Conservation (phyloP, 106 monocot species). For the Allium sativum region DNA sequence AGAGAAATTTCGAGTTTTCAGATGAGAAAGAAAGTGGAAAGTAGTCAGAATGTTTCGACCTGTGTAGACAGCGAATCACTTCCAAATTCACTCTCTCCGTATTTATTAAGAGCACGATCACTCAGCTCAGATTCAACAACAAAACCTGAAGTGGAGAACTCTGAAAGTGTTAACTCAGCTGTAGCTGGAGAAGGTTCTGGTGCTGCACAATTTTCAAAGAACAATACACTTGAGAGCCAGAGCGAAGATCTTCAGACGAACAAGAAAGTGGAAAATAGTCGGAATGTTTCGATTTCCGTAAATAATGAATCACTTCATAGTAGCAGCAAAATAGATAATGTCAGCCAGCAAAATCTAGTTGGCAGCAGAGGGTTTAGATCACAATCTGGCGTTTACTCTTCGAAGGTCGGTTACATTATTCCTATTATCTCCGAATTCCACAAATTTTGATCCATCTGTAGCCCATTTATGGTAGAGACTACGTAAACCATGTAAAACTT, state of each 20-base stretch:
- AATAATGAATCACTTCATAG: neutral
- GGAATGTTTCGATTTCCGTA: neutral
- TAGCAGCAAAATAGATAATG: neutral
- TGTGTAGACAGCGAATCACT: slow-evolving; percentile 16
- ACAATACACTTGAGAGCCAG: slow-evolving; percentile 1
- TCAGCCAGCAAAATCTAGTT: neutral
- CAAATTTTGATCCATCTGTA: no score
- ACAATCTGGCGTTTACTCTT: slow-evolving; percentile 6
- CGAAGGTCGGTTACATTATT: slow-evolving; percentile 13
- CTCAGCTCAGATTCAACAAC: slow-evolving; percentile 17
- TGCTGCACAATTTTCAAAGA: slow-evolving; percentile 66
- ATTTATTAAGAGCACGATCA: slow-evolving; percentile 55
- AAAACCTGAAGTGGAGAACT: slow-evolving; percentile 12
- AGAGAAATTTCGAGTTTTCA: neutral
- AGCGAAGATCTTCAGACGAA: neutral
- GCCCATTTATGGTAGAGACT: no score
- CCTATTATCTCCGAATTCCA: no score
- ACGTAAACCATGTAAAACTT: no score
- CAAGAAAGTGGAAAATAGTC: slow-evolving; percentile 1
- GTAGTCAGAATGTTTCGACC: neutral
- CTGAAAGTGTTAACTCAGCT: slow-evolving; percentile 36
- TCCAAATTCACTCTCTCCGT: slow-evolving; percentile 37
- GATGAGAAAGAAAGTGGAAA: slow-evolving; percentile 1
- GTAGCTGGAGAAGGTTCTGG: slow-evolving; percentile 68
- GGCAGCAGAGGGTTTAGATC: neutral